Base-by-base conservation (phyloP, 768 basidiomycete genomes). In the Tephrocybe sp. region DNA sequence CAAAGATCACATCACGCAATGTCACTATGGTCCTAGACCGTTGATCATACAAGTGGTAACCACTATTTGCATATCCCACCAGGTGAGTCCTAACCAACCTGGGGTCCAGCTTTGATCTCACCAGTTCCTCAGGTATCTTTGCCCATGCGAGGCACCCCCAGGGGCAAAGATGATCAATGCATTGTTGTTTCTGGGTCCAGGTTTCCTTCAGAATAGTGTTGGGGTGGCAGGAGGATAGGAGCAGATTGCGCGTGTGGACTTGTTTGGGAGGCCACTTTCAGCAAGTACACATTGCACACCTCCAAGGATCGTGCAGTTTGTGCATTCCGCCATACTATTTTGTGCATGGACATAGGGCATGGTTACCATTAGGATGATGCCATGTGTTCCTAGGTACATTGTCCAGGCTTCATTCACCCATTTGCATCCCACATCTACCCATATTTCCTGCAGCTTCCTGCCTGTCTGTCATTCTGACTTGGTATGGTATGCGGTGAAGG, bases 401-500 rank as follows among this genome's bases (percentile, higher is more conserved):
- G 21, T 42, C 25, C 41, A 42, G 10, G 9, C 3, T 15, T 42
- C 24, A 26, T 42, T 42, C 3, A 42, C n/a, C 23, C 21, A 42
- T 12, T 24, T 18, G 5, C 17, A 4, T 4, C 41, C 41, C 40
- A 59, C 48, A 43, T 73, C 67, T 0, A 53, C 48, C 0, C 55
- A 37, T 3, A 67, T 50, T 0, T 30, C 36, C 9, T 55, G 50
- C 1, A 67, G 28, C 23, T 52, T 52, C 17, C 43, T 26, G 2
- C 54, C 47, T 0, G 53, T 57, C 32, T 65, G 64, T 0, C 49
- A 11, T n/a, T 69, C 57, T 0, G 61, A 52, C 15, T 50, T 41
- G 0, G 33, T 30, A 0, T 51, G 42, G 39, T 53, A 67, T 1
- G 37, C 20, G 24, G 53, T 46, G 10, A 67, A 56, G 11, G 49